A percentile compares a stretch with the other conserved stretches of the same genome.
These are phyloP conservation scores for Blastobotrys peoriensis DNA, from an alignment of 805 yeast species.

Conservation along the genomic window DNA sequence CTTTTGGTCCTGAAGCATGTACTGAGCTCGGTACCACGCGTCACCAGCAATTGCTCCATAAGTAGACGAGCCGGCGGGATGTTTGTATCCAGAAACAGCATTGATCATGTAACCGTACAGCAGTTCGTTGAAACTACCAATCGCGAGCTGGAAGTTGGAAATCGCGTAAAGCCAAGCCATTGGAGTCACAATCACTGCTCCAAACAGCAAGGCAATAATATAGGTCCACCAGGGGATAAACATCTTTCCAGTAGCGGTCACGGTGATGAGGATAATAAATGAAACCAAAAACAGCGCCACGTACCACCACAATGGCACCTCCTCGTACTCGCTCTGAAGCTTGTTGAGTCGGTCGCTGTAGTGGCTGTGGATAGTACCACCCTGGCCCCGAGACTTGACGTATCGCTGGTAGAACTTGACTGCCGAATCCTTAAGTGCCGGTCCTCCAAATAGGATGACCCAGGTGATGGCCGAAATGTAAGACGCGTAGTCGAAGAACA, in stretches of 20 bases:
- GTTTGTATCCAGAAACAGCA: slow-evolving; percentile 5
- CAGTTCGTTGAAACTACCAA: slow-evolving; percentile 12
- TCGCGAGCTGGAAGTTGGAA: slow-evolving; percentile 10
- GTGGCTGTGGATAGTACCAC: slow-evolving; percentile 1
- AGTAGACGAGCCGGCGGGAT: slow-evolving; percentile 10
- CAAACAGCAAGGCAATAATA: slow-evolving; percentile 7
- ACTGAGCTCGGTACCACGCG: slow-evolving; percentile 15
- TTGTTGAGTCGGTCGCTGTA: slow-evolving; percentile 12
- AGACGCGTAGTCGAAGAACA: slow-evolving; percentile 13
- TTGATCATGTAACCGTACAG: slow-evolving; percentile 9
- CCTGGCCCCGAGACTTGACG: neutral
- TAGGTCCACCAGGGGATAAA: slow-evolving; percentile 13
- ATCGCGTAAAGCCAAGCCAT: slow-evolving; percentile 12
- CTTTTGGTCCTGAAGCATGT: slow-evolving; percentile 10
- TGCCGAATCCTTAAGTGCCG: slow-evolving; percentile 6
- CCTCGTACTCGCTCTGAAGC: slow-evolving; percentile 7
- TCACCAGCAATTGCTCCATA: slow-evolving; percentile 12
- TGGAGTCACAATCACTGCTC: slow-evolving; percentile 8
- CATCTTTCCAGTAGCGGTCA: slow-evolving; percentile 7
- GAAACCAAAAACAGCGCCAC: slow-evolving; percentile 6
- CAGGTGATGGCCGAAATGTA: slow-evolving; percentile 12
- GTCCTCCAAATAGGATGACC: slow-evolving; percentile 8
- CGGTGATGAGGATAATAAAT: slow-evolving; percentile 6
- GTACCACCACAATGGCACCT: slow-evolving; percentile 11
- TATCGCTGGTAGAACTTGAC: slow-evolving; percentile 7